Evolutionary conservation across 371 early-diverging fungal species (phyloP).

Genomic region (Rhizoclosmatium hyalinum): DNA sequence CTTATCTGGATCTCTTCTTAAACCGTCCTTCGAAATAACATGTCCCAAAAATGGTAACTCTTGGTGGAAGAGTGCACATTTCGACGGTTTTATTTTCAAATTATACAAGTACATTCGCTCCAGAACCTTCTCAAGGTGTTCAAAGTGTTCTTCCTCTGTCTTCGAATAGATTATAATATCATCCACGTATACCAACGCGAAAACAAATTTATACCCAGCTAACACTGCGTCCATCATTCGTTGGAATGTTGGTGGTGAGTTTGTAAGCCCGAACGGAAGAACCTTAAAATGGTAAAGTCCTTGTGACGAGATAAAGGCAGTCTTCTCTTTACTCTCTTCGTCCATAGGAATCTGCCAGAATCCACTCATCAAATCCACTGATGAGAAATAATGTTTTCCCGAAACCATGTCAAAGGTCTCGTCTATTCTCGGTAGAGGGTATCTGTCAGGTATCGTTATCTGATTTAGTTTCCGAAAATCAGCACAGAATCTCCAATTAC

Average conservation of each 20-base stretch:
- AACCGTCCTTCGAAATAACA: constrained; percentile 28
- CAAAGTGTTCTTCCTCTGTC: constrained; percentile 42
- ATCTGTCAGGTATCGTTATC: constrained; percentile 21
- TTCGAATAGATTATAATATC: constrained; percentile 54
- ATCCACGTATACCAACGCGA: constrained; percentile 51
- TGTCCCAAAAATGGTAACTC: constrained; percentile 28
- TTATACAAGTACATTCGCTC: constrained; percentile 38
- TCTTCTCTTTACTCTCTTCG: constrained; percentile 33
- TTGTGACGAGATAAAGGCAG: constrained; percentile 44
- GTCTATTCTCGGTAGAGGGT: constrained; percentile 26
- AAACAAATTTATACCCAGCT: constrained; percentile 31
- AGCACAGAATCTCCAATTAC: constrained; percentile 50
- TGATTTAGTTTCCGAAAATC: constrained; percentile 29
- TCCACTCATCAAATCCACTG: constrained; percentile 26
- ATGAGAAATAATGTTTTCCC: constrained; percentile 5
- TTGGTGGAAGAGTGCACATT: constrained; percentile 42
- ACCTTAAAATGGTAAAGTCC: constrained; percentile 55
- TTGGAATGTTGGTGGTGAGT: constrained; percentile 57
- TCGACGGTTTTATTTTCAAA: constrained; percentile 46
- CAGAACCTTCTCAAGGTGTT: constrained; percentile 46
- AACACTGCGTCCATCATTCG: constrained; percentile 52
- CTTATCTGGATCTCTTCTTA: constrained; percentile 49
- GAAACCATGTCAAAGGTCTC: constrained; percentile 19
- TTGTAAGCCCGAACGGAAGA: constrained; percentile 59
- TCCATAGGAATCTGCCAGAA: constrained; percentile 33